Evolutionary conservation across 768 basidiomycete genomes (phyloP), one percentile per base, ranked within the genome.

Genomic region (Lactarius deliciosus): DNA sequence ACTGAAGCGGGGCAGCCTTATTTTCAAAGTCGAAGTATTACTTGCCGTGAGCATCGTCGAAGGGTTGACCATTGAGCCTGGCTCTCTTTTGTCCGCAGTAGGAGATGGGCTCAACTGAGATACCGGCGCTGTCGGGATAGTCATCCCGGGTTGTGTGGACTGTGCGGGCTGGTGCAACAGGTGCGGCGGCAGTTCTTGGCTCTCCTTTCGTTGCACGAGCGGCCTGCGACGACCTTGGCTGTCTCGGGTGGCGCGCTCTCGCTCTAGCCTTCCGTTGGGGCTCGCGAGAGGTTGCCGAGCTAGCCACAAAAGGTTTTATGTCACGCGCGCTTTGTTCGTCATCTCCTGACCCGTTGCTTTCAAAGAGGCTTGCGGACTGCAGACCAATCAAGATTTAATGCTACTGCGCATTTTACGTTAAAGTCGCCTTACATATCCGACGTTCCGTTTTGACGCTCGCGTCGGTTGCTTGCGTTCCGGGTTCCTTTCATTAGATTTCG

Each of bases 371-470:
- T 5, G 62, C 28, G 25, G 66, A 60, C 66, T 68, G 22, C 18
- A 63, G 22, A 18, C 15, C n/a, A 32, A 38, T 34, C 20, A 47
- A 45, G 22, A 11, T n/a, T 61, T 25, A 68, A 50, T 20, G 28
- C 25, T 54, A 15, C 10, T 54, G 20, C 36, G 47, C 38, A 32
- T 34, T 25, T 28, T 55, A 34, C 9, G 53, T 50, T 16, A 22
- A 56, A 20, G 34, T 40, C 18, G 15, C 22, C 68, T 45, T 57
- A 71, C 70, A 59, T 69, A 71, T 60, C 41, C 61, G 22, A 71
- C 41, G 25, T 69, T 64, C 32, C 69, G 64, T 36, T 71, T 71
- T 32, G 70, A 71, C 34, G 70, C 70, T 11, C 70, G 68, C 15
- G 64, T 58, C 15, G 70, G 70, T 47, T 71, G 70, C 40, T 62